Conservation (phyloP, 2,329 filamentous ascomycete species). For the Fusarium denticulatum region DNA sequence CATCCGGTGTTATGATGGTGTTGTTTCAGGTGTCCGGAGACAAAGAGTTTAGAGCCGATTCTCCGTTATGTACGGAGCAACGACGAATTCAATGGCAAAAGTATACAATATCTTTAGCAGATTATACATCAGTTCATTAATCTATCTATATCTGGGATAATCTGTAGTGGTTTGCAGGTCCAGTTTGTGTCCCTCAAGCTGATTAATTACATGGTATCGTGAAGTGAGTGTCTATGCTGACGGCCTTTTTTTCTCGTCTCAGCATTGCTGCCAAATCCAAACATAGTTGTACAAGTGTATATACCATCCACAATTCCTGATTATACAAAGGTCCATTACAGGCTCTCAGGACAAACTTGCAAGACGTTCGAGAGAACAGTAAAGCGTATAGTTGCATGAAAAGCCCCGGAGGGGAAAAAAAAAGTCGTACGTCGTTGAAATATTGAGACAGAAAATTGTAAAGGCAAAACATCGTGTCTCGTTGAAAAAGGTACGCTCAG, state of each 20-base stretch:
- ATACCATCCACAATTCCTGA: slow-evolving; percentile 16
- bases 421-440: slow-evolving; percentile 30
- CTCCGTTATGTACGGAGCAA: neutral
- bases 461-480: slow-evolving; percentile 38
- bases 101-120: neutral
- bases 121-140: slow-evolving; percentile 38
- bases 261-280: slow-evolving; percentile 35
- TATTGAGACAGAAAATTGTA: slow-evolving; percentile 20
- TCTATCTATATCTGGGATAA: slow-evolving; percentile 34
- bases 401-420: neutral
- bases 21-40: slow-evolving; percentile 3
- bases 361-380: neutral
- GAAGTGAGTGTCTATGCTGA: slow-evolving; percentile 38
- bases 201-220: slow-evolving; percentile 42
- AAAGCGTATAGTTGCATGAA: neutral
- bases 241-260: slow-evolving; percentile 17
- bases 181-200: slow-evolving; percentile 13
- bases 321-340: slow-evolving; percentile 25
- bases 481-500: slow-evolving; percentile 27
- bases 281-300: slow-evolving; percentile 39
- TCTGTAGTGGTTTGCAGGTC: slow-evolving; percentile 9
- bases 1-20: neutral
- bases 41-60: neutral
- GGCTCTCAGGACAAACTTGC: slow-evolving; percentile 1
- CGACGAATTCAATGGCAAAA: neutral